Conservation (phyloP, 371 early-diverging fungal genomes). For the Mucor velutinosus region DNA sequence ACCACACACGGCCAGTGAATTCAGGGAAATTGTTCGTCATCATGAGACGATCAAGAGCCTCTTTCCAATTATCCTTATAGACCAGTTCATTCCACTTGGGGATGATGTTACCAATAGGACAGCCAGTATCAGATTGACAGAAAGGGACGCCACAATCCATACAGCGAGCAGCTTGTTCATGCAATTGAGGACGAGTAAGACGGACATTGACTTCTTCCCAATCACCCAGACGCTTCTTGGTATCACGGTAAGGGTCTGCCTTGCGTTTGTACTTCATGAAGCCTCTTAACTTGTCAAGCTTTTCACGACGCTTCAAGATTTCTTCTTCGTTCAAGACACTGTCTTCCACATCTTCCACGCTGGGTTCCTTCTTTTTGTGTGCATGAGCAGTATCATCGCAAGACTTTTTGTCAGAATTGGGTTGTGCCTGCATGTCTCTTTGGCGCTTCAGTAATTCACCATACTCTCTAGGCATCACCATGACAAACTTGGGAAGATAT, state of each 20-base stretch:
- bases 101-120: slow-evolving; percentile 96
- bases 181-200: slow-evolving; percentile 74
- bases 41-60: slow-evolving; percentile 88
- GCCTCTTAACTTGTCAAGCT: slow-evolving; percentile 82
- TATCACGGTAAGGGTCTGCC: slow-evolving; percentile 84
- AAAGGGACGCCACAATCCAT: slow-evolving; percentile 98
- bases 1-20: slow-evolving; percentile 66
- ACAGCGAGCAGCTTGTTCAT: slow-evolving; percentile 95
- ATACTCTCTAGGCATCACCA: slow-evolving; percentile 94
- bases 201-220: slow-evolving; percentile 94
- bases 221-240: slow-evolving; percentile 79
- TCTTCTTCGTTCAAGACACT: slow-evolving; percentile 73
- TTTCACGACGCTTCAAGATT: slow-evolving; percentile 63
- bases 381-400: slow-evolving; percentile 17
- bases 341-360: slow-evolving; percentile 88
- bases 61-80: slow-evolving; percentile 91
- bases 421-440: slow-evolving; percentile 39
- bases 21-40: slow-evolving; percentile 99
- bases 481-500: slow-evolving; percentile 80
- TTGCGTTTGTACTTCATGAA: slow-evolving; percentile 93
- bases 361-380: slow-evolving; percentile 47
- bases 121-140: slow-evolving; percentile 96
- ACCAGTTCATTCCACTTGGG: slow-evolving; percentile 98
- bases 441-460: slow-evolving; percentile 73
- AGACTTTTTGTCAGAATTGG: slow-evolving; percentile 31